Evolutionary conservation across 2,329 filamentous ascomycete genomes (phyloP).

Genomic region (Fusarium graminum): DNA sequence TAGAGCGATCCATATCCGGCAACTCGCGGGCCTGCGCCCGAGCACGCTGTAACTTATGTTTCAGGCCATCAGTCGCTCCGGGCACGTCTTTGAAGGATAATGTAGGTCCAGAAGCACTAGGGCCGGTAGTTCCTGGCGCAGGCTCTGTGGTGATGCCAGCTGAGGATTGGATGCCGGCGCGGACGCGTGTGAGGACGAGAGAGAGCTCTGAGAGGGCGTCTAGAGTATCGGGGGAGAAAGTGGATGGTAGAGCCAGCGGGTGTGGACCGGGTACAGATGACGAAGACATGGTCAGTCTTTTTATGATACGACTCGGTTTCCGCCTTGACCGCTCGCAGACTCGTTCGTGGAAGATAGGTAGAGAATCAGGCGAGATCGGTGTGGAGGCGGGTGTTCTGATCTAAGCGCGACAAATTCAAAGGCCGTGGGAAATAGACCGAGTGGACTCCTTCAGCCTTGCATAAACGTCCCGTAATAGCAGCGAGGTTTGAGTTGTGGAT

Average conservation of each 20-base stretch:
- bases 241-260: constrained; percentile 67
- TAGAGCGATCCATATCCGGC: constrained; percentile 76
- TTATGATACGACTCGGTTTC: constrained; percentile 18
- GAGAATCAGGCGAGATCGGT: constrained; percentile 33
- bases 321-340: constrained; percentile 24
- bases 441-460: constrained; percentile 45
- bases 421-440: constrained; percentile 32
- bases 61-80: constrained; percentile 81
- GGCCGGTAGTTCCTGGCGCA: constrained; percentile 54
- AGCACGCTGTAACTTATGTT: constrained; percentile 86
- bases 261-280: constrained; percentile 52
- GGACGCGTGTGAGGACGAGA: constrained; percentile 80
- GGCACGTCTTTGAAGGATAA: constrained; percentile 79
- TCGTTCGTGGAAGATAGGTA: constrained; percentile 17
- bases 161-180: constrained; percentile 61
- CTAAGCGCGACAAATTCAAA: constrained; percentile 14
- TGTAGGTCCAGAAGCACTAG: constrained; percentile 53
- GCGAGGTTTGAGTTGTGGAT: constrained; percentile 33
- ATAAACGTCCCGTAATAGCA: constrained; percentile 34
- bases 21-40: constrained; percentile 73
- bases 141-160: constrained; percentile 57
- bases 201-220: constrained; percentile 88
- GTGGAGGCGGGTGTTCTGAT: constrained; percentile 33
- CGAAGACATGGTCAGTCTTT: constrained; percentile 45
- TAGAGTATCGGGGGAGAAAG: constrained; percentile 84